A percentile compares a stretch with the other conserved stretches of the same genome.
phyloP scores from a whole-genome alignment of 225 moss, liverwort and hornwort genomes.

The Anthoceros angustus region DNA sequence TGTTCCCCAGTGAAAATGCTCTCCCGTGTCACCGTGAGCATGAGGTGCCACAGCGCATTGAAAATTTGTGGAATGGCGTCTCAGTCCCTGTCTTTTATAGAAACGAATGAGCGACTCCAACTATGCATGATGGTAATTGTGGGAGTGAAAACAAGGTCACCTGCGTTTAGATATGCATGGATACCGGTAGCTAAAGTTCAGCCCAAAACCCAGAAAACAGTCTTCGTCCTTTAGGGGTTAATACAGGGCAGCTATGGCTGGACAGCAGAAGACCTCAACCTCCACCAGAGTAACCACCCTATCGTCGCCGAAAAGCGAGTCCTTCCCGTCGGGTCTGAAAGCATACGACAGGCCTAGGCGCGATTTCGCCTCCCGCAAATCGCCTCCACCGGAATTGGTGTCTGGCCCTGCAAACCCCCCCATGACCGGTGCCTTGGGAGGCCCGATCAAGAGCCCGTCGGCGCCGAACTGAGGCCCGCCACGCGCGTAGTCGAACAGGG shows the following conservation, averaged over 20 bases:
- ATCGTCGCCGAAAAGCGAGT: slow-evolving; percentile 11
- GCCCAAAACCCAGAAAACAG: no score
- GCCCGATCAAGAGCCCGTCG: slow-evolving; percentile 33
- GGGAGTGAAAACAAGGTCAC: no score
- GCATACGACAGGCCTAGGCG: slow-evolving; percentile 38
- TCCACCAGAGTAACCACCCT: slow-evolving; percentile 18
- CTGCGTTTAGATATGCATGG: no score
- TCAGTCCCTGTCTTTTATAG: no score
- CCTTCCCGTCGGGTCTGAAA: slow-evolving; percentile 28
- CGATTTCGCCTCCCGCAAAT: slow-evolving; percentile 27
- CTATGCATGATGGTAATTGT: no score
- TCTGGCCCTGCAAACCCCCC: slow-evolving; percentile 30
- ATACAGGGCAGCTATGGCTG: neutral
- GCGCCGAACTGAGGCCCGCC: slow-evolving; percentile 44
- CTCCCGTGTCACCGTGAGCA: no score
- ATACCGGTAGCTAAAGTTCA: no score
- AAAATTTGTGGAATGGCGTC: no score
- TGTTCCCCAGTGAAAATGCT: no score
- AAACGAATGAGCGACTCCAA: no score
- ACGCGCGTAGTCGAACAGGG: slow-evolving; percentile 32
- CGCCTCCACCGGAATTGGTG: slow-evolving; percentile 24
- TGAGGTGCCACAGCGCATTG: no score
- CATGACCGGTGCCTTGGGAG: slow-evolving; percentile 33
- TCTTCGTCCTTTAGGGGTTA: neutral
- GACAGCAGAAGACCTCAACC: neutral